Conservation (phyloP, 768 basidiomycete genomes). For the Cystofilobasidium bisporidii region DNA sequence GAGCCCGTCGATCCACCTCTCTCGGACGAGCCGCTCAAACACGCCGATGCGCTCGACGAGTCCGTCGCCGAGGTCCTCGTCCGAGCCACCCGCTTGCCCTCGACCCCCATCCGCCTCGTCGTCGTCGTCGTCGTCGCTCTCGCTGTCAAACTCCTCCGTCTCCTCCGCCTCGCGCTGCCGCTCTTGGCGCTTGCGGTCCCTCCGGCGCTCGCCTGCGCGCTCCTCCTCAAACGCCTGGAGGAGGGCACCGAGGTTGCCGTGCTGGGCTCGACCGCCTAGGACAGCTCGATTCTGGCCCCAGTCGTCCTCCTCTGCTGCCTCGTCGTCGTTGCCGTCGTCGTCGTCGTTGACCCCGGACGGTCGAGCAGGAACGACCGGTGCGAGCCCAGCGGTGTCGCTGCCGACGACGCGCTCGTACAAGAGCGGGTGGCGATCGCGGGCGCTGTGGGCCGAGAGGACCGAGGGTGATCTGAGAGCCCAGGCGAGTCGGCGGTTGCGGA, state of each 20-base stretch:
- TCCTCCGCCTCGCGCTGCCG: background rate
- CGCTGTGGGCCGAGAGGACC: background rate
- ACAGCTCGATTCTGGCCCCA: conserved; percentile 6
- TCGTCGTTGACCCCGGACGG: no score
- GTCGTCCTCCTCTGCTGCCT: background rate
- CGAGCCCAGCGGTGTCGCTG: background rate
- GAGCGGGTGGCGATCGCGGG: conserved; percentile 3
- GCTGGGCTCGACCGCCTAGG: background rate
- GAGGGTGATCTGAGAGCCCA: background rate
- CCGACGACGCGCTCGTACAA: conserved; percentile 13
- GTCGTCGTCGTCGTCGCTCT: conserved; percentile 12
- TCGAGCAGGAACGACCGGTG: no score
- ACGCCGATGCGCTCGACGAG: background rate
- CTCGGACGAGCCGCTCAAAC: conserved; percentile 3
- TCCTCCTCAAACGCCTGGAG: conserved; percentile 12
- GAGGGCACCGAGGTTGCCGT: conserved; percentile 6
- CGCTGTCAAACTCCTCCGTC: conserved; percentile 17
- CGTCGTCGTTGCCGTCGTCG: background rate
- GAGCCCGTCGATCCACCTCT: conserved; percentile 5
- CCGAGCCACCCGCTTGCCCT: background rate
- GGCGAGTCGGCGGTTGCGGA: background rate
- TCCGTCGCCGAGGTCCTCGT: background rate
- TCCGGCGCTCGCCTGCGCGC: conserved; percentile 10
- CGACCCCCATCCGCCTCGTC: background rate
- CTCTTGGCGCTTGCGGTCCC: conserved; percentile 1